Conservation (phyloP, 2,329 filamentous ascomycete species). For the Aureobasidium sp. region DNA sequence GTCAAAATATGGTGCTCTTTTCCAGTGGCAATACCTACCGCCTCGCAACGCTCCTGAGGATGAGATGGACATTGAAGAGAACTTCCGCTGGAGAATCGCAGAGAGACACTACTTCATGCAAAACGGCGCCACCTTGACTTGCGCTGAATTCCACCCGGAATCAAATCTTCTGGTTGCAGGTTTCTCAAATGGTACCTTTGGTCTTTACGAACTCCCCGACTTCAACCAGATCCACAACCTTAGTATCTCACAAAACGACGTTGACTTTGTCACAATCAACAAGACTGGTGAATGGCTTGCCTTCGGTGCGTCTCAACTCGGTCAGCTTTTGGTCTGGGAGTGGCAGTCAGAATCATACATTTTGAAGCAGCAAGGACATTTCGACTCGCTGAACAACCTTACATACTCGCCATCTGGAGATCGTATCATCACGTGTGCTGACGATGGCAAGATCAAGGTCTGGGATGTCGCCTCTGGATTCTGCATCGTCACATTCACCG, state of each 20-base stretch:
- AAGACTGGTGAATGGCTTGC: conserved; percentile 93
- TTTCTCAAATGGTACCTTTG: conserved; percentile 90
- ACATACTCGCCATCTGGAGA: conserved; percentile 92
- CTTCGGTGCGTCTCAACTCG: conserved; percentile 89
- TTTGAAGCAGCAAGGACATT: conserved; percentile 94
- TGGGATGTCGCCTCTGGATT: conserved; percentile 97
- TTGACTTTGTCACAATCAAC: conserved; percentile 91
- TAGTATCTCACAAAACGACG: conserved; percentile 93
- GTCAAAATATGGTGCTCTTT: conserved; percentile 94
- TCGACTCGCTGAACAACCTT: conserved; percentile 89
- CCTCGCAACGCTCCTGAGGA: conserved; percentile 47
- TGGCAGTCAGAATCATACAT: conserved; percentile 99
- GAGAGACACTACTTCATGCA: conserved; percentile 92
- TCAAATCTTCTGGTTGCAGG: conserved; percentile 92
- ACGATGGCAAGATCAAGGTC: conserved; percentile 97
- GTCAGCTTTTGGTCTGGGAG: conserved; percentile 97
- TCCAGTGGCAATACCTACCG: conserved; percentile 77
- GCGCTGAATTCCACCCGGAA: conserved; percentile 75
- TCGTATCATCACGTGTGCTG: conserved; percentile 83
- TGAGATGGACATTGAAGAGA: conserved; percentile 49
- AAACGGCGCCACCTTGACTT: conserved; percentile 75
- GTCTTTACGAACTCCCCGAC: conserved; percentile 88
- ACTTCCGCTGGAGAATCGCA: conserved; percentile 84
- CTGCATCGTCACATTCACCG: conserved; percentile 95
- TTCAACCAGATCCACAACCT: conserved; percentile 91